Conservation (phyloP, 2,329 filamentous ascomycete species). For the Fusarium nisikadoi region DNA sequence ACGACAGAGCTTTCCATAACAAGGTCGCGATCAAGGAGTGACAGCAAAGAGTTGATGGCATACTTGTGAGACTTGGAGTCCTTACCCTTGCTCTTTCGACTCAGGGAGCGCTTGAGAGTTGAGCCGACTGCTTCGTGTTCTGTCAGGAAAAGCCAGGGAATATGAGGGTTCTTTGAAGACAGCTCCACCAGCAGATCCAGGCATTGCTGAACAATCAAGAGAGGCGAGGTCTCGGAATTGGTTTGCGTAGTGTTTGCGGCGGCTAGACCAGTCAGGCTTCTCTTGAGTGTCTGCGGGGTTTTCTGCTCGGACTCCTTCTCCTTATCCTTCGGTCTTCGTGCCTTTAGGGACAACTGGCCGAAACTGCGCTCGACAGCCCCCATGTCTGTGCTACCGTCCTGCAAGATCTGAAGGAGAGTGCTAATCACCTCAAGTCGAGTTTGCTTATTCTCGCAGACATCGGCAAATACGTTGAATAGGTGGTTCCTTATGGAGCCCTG, state of each 20-base stretch:
- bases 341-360: constrained; percentile 88
- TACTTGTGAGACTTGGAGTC: constrained; percentile 87
- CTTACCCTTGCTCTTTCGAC: constrained; percentile 88
- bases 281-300: constrained; percentile 84
- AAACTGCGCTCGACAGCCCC: constrained; percentile 96
- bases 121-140: constrained; percentile 84
- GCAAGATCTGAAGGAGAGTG: constrained; percentile 89
- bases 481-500: constrained; percentile 86
- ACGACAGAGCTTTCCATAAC: constrained; percentile 97
- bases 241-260: constrained; percentile 60
- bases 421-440: constrained; percentile 94
- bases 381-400: constrained; percentile 94
- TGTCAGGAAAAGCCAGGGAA: constrained; percentile 91
- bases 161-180: constrained; percentile 84
- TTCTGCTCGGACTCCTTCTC: constrained; percentile 70
- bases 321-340: constrained; percentile 79
- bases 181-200: constrained; percentile 86
- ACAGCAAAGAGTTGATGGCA: constrained; percentile 89
- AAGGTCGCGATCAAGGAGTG: constrained; percentile 88
- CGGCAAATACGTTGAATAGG: constrained; percentile 86
- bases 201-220: constrained; percentile 96
- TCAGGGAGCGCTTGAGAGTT: constrained; percentile 78
- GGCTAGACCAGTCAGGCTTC: constrained; percentile 71
- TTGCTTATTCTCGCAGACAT: constrained; percentile 96
- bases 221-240: constrained; percentile 88